phyloP scores from a whole-genome alignment of 768 basidiomycete genomes.

The Coprinopsis marcescibilis region DNA sequence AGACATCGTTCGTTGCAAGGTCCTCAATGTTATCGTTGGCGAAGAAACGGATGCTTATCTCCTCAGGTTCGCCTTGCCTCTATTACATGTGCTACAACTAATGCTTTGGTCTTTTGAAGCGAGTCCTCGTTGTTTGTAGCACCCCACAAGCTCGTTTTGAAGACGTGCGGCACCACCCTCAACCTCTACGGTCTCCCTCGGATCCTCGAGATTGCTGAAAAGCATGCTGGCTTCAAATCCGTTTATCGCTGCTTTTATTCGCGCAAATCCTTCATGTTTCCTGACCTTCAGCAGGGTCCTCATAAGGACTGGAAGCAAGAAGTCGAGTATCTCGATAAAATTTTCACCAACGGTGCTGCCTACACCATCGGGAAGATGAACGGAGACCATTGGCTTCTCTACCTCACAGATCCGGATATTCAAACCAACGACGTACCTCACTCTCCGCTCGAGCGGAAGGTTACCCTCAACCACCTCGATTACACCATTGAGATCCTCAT shows the following conservation, averaged over 20 bases:
- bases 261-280: constrained; percentile 98
- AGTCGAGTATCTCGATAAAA: constrained; percentile 84
- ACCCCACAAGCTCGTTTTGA: constrained; percentile 92
- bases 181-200: constrained; percentile 93
- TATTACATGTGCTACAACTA: constrained; percentile 6
- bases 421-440: constrained; percentile 22
- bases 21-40: constrained; percentile 85
- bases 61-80: constrained; percentile 61
- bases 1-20: constrained; percentile 92
- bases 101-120: constrained; percentile 38
- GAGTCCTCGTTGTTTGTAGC: constrained; percentile 97
- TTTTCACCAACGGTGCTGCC: constrained; percentile 85
- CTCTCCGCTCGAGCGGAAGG: constrained; percentile 13
- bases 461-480: constrained; percentile 47
- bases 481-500: constrained; percentile 98
- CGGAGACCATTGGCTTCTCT: constrained; percentile 97
- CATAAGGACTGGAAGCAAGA: constrained; percentile 94
- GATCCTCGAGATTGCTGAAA: constrained; percentile 87
- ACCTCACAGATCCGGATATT: constrained; percentile 76
- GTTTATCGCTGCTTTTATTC: constrained; percentile 97
- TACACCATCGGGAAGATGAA: constrained; percentile 98
- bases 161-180: constrained; percentile 98
- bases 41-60: constrained; percentile 93
- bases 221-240: constrained; percentile 54
- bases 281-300: constrained; percentile 88